A percentile compares a stretch with the other conserved stretches of the same genome.
Conservation (phyloP, 83 land plant genomes). For the Picea abies region DNA sequence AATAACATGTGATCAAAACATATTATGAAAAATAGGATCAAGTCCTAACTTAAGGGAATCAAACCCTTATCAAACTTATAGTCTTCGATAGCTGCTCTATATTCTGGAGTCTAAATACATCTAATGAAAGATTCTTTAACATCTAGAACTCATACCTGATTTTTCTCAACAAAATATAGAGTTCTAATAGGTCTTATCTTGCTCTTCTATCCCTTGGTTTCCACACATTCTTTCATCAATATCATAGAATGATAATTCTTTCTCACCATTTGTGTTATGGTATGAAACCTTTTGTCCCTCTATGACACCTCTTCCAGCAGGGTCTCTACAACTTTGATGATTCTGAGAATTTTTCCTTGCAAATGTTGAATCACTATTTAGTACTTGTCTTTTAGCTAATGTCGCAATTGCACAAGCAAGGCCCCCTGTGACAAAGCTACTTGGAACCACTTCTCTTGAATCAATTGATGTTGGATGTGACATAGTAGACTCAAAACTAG, state of each 20-base stretch:
- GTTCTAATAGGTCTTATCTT: too few species aligned
- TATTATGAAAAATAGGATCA: too few species aligned
- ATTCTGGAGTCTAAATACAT: too few species aligned
- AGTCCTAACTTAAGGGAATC: too few species aligned
- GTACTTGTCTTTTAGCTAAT: constrained; percentile 76
- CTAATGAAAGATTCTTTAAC: too few species aligned
- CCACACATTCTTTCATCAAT: not conserved
- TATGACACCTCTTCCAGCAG: not conserved
- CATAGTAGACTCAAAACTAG: not conserved
- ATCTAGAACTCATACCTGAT: too few species aligned
- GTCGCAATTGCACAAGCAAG: constrained; percentile 91
- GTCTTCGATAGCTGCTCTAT: too few species aligned
- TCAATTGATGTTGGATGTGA: constrained; percentile 6
- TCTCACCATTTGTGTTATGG: not conserved
- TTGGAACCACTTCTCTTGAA: constrained; percentile 7
- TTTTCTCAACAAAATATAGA: too few species aligned
- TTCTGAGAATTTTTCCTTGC: not conserved
- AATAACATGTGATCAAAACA: too few species aligned
- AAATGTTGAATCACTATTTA: constrained; percentile 27
- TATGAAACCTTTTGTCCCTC: constrained; percentile 11
- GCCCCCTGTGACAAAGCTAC: constrained; percentile 61
- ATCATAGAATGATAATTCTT: not conserved
- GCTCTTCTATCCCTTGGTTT: not conserved
- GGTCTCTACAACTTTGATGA: not conserved
- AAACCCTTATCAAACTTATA: too few species aligned